phyloP scores from a whole-genome alignment of 164 flowering plant species.

The Annona cherimola region DNA sequence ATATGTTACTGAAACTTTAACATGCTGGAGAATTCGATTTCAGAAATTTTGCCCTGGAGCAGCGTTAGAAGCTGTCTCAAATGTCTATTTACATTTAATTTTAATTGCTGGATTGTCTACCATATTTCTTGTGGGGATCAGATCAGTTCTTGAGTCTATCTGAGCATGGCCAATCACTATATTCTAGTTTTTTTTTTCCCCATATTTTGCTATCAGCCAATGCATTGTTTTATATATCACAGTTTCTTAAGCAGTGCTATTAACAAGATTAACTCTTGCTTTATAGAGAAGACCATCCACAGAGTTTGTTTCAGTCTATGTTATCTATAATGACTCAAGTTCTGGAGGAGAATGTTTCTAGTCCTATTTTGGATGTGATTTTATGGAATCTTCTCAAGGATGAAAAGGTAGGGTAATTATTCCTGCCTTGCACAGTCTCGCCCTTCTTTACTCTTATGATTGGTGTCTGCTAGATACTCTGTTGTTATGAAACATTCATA shows the following conservation, averaged over 20 bases:
- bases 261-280: slow-evolving; percentile 10
- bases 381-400: slow-evolving; percentile 63
- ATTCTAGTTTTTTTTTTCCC: too few relatives aligned
- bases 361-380: slow-evolving; percentile 59
- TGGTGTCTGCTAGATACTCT: neutral
- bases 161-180: neutral
- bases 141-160: neutral
- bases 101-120: neutral
- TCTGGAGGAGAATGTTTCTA: slow-evolving; percentile 61
- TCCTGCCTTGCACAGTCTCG: neutral
- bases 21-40: too few relatives aligned
- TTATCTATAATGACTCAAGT: slow-evolving; percentile 61
- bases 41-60: neutral
- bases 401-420: slow-evolving; percentile 43
- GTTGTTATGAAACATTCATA: too few relatives aligned
- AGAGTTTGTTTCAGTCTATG: slow-evolving; percentile 51
- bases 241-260: neutral
- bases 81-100: neutral
- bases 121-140: neutral
- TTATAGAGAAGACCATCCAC: slow-evolving; percentile 71
- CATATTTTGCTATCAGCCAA: neutral
- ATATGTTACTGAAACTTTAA: too few relatives aligned
- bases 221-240: neutral
- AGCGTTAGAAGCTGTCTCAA: neutral
- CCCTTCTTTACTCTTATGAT: neutral